Percentiles rank a stretch among this genome's conserved stretches.
Evolutionary conservation across 805 yeast genomes (phyloP).

Genomic region (Schwanniomyces yamadae): DNA sequence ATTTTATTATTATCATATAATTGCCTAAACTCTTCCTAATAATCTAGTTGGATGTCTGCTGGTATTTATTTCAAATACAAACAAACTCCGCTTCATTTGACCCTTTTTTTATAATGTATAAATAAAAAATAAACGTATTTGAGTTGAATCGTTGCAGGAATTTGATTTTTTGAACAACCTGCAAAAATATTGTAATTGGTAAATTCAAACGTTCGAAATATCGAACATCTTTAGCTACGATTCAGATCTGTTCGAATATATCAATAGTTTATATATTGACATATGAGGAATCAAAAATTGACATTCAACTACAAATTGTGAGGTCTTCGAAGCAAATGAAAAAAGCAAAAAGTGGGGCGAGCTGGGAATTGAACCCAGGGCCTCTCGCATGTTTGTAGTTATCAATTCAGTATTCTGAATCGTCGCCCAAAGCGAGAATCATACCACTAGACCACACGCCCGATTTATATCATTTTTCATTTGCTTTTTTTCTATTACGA

Average conservation of each 20-base stretch:
- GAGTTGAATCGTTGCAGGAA: conserved; percentile 2
- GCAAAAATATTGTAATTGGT: no score
- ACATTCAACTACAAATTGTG: no score
- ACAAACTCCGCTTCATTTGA: conserved; percentile 2
- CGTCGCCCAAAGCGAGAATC: conserved; percentile 36
- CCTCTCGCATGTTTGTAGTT: conserved; percentile 47
- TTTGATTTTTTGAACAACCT: no score
- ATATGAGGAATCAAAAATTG: no score
- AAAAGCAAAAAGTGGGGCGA: conserved; percentile 28
- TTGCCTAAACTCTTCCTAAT: neutral
- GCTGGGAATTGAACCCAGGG: conserved; percentile 65
- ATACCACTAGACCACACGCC: conserved; percentile 40
- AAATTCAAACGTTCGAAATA: no score
- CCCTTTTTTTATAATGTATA: conserved; percentile 6
- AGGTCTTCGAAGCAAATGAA: no score
- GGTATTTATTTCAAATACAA: conserved; percentile 1
- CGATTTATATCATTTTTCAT: no score
- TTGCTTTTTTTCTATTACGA: no score
- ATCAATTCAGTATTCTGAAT: conserved; percentile 6
- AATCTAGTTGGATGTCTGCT: conserved; percentile 2
- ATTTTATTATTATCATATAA: conserved; percentile 7
- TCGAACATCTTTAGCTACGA: no score
- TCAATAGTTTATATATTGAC: no score
- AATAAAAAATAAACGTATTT: conserved; percentile 4
- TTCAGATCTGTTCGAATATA: no score